Evolutionary conservation across 2,329 filamentous ascomycete species (phyloP).

Genomic region (Xylariaceae sp.): DNA sequence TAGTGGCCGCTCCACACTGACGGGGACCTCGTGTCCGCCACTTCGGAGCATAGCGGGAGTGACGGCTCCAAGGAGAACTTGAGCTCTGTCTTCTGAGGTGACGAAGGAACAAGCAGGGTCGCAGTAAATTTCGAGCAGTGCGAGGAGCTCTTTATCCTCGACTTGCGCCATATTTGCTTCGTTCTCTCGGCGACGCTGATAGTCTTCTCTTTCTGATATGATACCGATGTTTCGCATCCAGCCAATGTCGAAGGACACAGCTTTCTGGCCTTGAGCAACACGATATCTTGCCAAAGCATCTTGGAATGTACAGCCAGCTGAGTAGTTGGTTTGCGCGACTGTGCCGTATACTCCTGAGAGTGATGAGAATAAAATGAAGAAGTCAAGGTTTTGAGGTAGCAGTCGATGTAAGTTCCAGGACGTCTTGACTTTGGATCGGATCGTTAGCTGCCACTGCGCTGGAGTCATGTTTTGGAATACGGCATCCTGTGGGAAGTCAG

Average conservation of each 20-base stretch:
- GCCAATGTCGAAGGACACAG: conserved; percentile 16
- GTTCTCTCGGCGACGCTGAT: conserved; percentile 14
- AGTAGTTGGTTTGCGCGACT: conserved; percentile 13
- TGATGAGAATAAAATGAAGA: conserved; percentile 18
- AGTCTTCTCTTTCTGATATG: conserved; percentile 10
- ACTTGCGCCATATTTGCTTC: conserved; percentile 22
- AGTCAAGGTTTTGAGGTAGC: conserved; percentile 12
- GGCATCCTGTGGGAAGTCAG: conserved; percentile 5
- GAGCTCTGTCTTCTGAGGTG: conserved; percentile 1
- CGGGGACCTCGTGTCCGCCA: conserved; percentile 5
- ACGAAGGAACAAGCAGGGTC: conserved; percentile 16
- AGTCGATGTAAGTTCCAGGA: conserved; percentile 17
- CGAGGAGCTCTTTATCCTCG: conserved; percentile 23
- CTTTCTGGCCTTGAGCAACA: not conserved
- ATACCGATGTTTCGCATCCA: conserved; percentile 10
- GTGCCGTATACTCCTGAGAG: conserved; percentile 7
- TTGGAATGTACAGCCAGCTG: conserved; percentile 15
- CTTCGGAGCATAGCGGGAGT: conserved; percentile 15
- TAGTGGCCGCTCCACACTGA: conserved; percentile 12
- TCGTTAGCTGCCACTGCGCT: conserved; percentile 8
- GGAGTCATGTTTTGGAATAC: conserved; percentile 18
- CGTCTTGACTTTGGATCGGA: conserved; percentile 13
- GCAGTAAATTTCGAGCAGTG: conserved; percentile 22
- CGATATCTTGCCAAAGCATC: conserved; percentile 9
- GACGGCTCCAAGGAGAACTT: conserved; percentile 17